phyloP scores from a whole-genome alignment of 306 rosid genomes.

The Myrica gale region DNA sequence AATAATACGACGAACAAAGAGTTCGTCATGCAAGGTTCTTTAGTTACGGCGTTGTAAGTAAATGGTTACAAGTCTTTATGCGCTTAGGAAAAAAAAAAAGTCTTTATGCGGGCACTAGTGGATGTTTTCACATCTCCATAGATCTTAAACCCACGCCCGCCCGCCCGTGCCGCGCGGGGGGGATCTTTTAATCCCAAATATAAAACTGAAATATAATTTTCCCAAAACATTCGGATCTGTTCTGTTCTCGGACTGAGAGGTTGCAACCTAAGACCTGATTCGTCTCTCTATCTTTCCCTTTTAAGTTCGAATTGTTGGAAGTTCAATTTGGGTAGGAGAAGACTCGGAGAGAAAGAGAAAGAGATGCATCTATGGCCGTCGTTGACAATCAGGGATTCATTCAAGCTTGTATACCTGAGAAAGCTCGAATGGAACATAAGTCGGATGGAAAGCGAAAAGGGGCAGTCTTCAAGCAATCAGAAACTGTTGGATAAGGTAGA shows the following conservation, averaged over 20 bases:
- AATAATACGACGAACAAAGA: too few species aligned
- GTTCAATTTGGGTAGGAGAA: neutral
- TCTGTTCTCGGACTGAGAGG: too few species aligned
- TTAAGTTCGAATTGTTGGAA: neutral
- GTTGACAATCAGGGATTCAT: slow-evolving; percentile 39
- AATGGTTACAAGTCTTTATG: neutral
- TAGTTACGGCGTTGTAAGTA: neutral
- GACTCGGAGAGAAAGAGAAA: neutral
- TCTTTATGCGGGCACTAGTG: too few species aligned
- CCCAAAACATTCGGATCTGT: too few species aligned
- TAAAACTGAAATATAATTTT: too few species aligned
- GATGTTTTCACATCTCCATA: too few species aligned
- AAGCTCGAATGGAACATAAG: slow-evolving; percentile 41
- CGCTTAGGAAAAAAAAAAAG: too few species aligned
- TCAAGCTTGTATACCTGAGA: slow-evolving; percentile 32
- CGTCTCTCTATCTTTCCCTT: neutral
- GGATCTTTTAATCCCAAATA: too few species aligned
- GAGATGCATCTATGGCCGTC: slow-evolving; percentile 55
- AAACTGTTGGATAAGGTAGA: slow-evolving; percentile 26
- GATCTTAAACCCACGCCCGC: too few species aligned
- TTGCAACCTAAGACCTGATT: too few species aligned
- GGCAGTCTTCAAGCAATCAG: slow-evolving; percentile 14
- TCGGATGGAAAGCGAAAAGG: slow-evolving; percentile 34
- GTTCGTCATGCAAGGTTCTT: neutral
- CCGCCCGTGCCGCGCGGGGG: too few species aligned